These are phyloP conservation scores for Pseudohyphozyma bogoriensis DNA, from an alignment of 768 basidiomycete species.

Conservation along the genomic window DNA sequence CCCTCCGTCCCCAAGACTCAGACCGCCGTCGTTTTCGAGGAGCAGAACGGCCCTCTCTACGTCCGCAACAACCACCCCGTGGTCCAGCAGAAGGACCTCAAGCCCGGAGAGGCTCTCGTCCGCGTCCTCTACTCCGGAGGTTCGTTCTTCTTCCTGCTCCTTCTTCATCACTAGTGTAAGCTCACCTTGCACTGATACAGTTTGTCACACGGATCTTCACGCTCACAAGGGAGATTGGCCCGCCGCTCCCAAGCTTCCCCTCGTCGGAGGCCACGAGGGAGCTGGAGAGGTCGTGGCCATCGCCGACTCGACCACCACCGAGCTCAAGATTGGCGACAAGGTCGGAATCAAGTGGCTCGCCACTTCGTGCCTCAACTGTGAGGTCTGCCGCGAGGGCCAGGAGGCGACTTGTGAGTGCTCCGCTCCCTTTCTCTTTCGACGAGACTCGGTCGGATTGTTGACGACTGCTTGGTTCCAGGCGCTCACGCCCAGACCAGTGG, in stretches of 20 bases:
- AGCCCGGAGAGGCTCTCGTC: constrained; percentile 10
- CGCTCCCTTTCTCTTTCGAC: too few species aligned
- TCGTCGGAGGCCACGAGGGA: constrained; percentile 77
- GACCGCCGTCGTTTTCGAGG: constrained; percentile 23
- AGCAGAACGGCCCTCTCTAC: constrained; percentile 1
- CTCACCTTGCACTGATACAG: too few species aligned
- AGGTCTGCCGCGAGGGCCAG: constrained; percentile 30
- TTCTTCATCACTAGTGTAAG: too few species aligned
- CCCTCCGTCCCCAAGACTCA: constrained; percentile 31
- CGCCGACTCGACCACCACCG: constrained; percentile 53
- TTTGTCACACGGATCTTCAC: constrained; percentile 4
- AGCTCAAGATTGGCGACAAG: constrained; percentile 41
- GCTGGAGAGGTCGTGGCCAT: constrained; percentile 57
- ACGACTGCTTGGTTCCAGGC: neutral
- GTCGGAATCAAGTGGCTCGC: constrained; percentile 31
- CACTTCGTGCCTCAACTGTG: constrained; percentile 36
- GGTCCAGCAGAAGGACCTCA: constrained; percentile 10
- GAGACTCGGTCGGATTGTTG: neutral
- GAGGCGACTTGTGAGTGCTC: constrained; percentile 17
- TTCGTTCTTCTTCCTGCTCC: too few species aligned
- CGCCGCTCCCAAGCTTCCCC: constrained; percentile 47
- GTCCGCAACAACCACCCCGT: constrained; percentile 4
- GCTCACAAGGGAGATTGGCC: constrained; percentile 51
- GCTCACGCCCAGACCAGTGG: constrained; percentile 44
- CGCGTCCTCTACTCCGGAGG: too few species aligned